These are phyloP conservation scores for Candida corydali DNA, from an alignment of 805 yeast genomes.

Conservation along the genomic window DNA sequence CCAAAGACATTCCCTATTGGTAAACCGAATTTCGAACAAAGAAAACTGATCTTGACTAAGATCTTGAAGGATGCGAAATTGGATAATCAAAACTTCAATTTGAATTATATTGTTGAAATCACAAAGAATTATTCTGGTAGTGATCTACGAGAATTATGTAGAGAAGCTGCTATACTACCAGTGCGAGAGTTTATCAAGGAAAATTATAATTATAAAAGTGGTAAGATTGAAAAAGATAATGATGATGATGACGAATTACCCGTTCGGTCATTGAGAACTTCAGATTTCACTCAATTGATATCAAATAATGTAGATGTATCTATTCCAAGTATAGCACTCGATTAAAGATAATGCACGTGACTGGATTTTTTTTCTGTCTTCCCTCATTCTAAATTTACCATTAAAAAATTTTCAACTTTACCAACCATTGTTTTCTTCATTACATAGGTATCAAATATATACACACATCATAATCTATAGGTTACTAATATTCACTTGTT, in stretches of 20 bases:
- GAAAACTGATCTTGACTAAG: conserved; percentile 66
- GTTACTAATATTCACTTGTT: not conserved
- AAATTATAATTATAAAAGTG: conserved; percentile 51
- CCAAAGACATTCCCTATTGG: conserved; percentile 83
- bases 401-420: not conserved
- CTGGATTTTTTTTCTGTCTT: not conserved
- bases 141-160: conserved; percentile 83
- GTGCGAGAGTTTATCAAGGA: conserved; percentile 77
- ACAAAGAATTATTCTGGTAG: conserved; percentile 80
- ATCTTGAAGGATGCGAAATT: conserved; percentile 62
- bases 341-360: not conserved
- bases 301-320: conserved; percentile 17
- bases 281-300: conserved; percentile 52
- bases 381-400: not conserved
- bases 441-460: not conserved
- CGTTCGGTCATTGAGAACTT: conserved; percentile 60
- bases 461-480: not conserved
- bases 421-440: not conserved
- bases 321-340: conserved; percentile 6
- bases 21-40: conserved; percentile 65
- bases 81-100: conserved; percentile 53
- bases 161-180: conserved; percentile 89
- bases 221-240: conserved; percentile 20
- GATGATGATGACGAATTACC: conserved; percentile 25
- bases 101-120: conserved; percentile 52